Base-by-base conservation (phyloP, 352 stramenopile species). In the Aphanomyces stellatus region DNA sequence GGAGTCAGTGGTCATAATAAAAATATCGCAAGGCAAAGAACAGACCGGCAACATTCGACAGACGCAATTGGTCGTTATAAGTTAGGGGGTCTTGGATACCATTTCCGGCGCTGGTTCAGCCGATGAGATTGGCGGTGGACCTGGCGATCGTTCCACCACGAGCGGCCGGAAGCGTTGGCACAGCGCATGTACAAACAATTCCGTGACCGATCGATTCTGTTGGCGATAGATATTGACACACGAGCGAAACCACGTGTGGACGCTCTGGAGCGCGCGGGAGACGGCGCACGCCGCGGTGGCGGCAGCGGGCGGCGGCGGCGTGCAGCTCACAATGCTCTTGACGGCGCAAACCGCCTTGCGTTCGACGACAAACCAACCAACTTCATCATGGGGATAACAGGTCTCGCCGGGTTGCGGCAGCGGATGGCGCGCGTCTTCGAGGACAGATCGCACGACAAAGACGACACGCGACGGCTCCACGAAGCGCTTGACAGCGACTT, bases 401-500 rank as follows among this genome's bases (percentile, higher is more conserved):
- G n/a, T n/a, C 22, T 43, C 31, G 10, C 46, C 17, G 37, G 17
- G 37, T 22, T 53, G 46, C 8, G 46, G 8, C 25, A 62, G 5
- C 6, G 59, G 59, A n/a, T 66, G 41, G 15, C 31, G 27, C 27
- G 59, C 30, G 31, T 66, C 59, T 35, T 66, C 34, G 27, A 66
- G 19, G 7, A 66, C 31, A n/a, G 59, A 53, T 31, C 35, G 34
- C 10, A 56, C 35, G 13, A 56, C 46, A 56, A 66, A 66, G 17
- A 56, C 46, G 33, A 66, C 35, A 13, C 59, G 59, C 11, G 59
- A 22, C 3, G 27, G 30, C 24, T 66, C 59, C 7, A 66, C 59
- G 31, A 66, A 66, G 27, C 59, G 59, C 59, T 66, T 66, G 30
- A 66, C 34, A 10, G 46, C 59, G 17, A 62, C 33, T 25, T 62